These are phyloP conservation scores for Citrus sinensis DNA, from an alignment of 345 rosid species.

Conservation along the genomic window DVS_A1.0 CM039166.1:10520501-10521000, in stretches of 20 bases:
- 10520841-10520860: slow-evolving; percentile 59
- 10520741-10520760: slow-evolving; percentile 64
- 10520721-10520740: slow-evolving; percentile 50
- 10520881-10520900: slow-evolving; percentile 38
- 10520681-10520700: slow-evolving; percentile 23
- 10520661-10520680: neutral
- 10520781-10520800: slow-evolving; percentile 88
- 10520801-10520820: slow-evolving; percentile 43
- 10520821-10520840: slow-evolving; percentile 77
- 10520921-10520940: slow-evolving; percentile 71
- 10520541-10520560: neutral
- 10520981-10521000: slow-evolving; percentile 13
- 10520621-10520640: neutral
- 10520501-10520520: slow-evolving; percentile 12
- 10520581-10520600: neutral
- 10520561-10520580: neutral
- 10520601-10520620: neutral
- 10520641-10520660: slow-evolving; percentile 5
- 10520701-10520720: slow-evolving; percentile 68
- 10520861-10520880: slow-evolving; percentile 47
- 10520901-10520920: slow-evolving; percentile 48
- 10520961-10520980: slow-evolving; percentile 49
- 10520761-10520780: slow-evolving; percentile 82
- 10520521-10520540: slow-evolving; percentile 26
- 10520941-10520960: slow-evolving; percentile 63